These are phyloP conservation scores for Diaporthe sp. DNA, from an alignment of 2,329 filamentous ascomycete genomes.

Conservation along the genomic window DNA sequence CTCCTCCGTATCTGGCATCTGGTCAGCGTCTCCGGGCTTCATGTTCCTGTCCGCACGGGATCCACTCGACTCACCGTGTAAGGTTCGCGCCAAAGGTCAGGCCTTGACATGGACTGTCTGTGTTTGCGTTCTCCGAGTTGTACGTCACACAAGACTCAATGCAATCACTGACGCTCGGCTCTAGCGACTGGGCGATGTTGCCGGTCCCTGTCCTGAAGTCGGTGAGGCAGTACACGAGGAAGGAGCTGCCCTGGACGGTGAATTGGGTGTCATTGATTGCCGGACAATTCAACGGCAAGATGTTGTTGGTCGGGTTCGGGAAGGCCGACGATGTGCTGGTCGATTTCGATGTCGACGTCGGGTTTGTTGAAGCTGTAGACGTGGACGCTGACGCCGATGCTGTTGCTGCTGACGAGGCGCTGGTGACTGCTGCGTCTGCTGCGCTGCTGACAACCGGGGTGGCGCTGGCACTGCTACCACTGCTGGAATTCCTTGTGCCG, in stretches of 20 bases:
- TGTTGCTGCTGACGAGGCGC: neutral
- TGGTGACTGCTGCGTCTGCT: neutral
- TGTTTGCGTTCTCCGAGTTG: neutral
- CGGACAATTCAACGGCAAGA: constrained; percentile 21
- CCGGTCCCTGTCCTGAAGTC: neutral
- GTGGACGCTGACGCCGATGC: neutral
- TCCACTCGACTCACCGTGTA: neutral
- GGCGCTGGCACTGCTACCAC: neutral
- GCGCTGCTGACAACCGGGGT: neutral
- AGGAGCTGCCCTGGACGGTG: neutral
- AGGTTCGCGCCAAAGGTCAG: constrained; percentile 33
- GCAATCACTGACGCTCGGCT: constrained; percentile 17
- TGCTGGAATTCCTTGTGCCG: neutral
- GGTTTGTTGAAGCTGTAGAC: constrained; percentile 1
- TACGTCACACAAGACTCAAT: constrained; percentile 10
- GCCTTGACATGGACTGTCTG: constrained; percentile 12
- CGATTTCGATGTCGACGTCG: neutral
- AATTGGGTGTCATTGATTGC: constrained; percentile 30
- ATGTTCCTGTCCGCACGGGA: neutral
- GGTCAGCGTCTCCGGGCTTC: neutral
- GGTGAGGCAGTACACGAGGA: constrained; percentile 17
- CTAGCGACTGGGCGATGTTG: constrained; percentile 25
- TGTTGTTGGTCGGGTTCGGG: constrained; percentile 21
- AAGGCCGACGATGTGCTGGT: constrained; percentile 2
- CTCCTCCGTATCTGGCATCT: constrained; percentile 2